Evolutionary conservation across 2,329 filamentous ascomycete genomes (phyloP).

Genomic region (Verticillium alfalfae): DNA sequence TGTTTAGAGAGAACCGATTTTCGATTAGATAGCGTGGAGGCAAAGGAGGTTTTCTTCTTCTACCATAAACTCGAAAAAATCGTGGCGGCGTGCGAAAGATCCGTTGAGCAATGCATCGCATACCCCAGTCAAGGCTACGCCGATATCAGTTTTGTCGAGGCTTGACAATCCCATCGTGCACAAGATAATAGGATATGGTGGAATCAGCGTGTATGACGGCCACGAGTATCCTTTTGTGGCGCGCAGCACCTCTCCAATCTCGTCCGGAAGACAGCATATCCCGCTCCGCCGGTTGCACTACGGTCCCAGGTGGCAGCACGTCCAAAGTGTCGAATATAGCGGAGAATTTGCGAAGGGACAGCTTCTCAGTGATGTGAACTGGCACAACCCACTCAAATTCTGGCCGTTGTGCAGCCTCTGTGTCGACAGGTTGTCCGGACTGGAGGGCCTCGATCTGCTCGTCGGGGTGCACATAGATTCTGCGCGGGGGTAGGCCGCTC

Average conservation of each 20-base stretch:
- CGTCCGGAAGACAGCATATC: constrained; percentile 22
- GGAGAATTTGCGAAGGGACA: constrained; percentile 62
- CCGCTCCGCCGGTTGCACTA: background rate
- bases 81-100: constrained; percentile 19
- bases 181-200: constrained; percentile 77
- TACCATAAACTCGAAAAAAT: constrained; percentile 16
- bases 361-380: constrained; percentile 66
- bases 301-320: constrained; percentile 24
- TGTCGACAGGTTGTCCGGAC: constrained; percentile 25
- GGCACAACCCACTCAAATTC: constrained; percentile 75
- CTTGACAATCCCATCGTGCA: constrained; percentile 84
- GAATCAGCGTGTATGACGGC: constrained; percentile 75
- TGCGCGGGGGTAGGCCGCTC: constrained; percentile 65
- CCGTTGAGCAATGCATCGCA: background rate
- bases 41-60: too few species aligned
- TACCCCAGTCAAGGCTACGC: background rate
- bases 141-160: constrained; percentile 66
- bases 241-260: constrained; percentile 36
- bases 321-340: constrained; percentile 62
- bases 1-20: constrained; percentile 63
- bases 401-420: constrained; percentile 38
- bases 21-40: constrained; percentile 50
- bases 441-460: constrained; percentile 72
- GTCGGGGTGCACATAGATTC: constrained; percentile 75
- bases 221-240: constrained; percentile 65